Conservation (phyloP, 345 rosid species). For the Litchi chinensis region DNA sequence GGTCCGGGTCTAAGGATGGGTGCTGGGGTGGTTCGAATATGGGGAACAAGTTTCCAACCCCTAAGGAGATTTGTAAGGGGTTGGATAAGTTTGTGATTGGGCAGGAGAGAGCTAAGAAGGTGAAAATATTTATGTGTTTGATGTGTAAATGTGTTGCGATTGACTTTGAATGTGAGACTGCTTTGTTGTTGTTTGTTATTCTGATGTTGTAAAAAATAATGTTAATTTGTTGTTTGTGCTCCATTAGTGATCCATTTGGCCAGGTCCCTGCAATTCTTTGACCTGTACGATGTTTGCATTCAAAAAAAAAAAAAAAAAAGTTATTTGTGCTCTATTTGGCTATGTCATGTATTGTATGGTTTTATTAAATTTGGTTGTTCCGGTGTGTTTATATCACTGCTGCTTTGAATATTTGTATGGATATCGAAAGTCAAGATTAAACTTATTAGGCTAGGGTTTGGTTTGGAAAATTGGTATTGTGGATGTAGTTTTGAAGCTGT, state of each 20-base stretch:
- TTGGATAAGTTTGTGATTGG: conserved; percentile 96
- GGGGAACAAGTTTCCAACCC: conserved; percentile 89
- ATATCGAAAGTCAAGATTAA: not conserved
- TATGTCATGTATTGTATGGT: not conserved
- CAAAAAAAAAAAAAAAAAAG: not conserved
- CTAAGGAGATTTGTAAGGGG: conserved; percentile 93
- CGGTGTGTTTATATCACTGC: not conserved
- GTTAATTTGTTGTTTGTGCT: not conserved
- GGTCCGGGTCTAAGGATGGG: conserved; percentile 63
- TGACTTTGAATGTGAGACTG: not conserved
- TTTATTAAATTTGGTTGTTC: not conserved
- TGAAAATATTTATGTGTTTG: conserved; percentile 18
- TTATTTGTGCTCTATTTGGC: not conserved
- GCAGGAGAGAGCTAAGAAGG: conserved; percentile 97
- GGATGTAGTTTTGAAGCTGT: not conserved
- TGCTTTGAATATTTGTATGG: not conserved
- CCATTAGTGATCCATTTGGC: no score
- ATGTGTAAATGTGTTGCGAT: not conserved
- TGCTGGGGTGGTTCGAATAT: conserved; percentile 93
- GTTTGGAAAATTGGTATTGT: not conserved
- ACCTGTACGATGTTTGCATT: no score
- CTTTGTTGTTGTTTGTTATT: not conserved
- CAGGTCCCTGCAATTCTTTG: no score
- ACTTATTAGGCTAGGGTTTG: not conserved
- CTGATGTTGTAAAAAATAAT: not conserved